A percentile compares a stretch with the other conserved stretches of the same genome.
Evolutionary conservation across 805 yeast species (phyloP).

Genomic region (Candida jianshihensis): DNA sequence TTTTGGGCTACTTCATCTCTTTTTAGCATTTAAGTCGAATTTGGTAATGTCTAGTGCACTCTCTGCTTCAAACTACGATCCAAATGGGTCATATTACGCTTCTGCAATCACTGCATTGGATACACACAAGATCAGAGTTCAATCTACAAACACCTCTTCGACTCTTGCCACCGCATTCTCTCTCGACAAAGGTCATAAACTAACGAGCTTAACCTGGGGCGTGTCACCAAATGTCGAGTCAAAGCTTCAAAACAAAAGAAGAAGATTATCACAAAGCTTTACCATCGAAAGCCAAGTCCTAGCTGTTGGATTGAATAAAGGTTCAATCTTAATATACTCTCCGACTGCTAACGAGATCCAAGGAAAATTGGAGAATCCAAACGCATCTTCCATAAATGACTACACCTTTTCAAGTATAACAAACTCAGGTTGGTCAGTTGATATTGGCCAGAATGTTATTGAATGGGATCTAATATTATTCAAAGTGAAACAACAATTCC

Average conservation of each 20-base stretch:
- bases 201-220: constrained; percentile 51
- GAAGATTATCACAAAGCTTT: constrained; percentile 13
- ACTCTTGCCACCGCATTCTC: constrained; percentile 40
- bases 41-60: not conserved
- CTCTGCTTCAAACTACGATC: constrained; percentile 40
- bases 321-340: constrained; percentile 57
- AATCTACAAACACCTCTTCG: constrained; percentile 39
- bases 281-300: constrained; percentile 39
- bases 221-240: constrained; percentile 13
- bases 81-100: constrained; percentile 55
- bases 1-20: not conserved
- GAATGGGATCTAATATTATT: constrained; percentile 55
- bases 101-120: constrained; percentile 63
- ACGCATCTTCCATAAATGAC: constrained; percentile 41
- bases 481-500: constrained; percentile 34
- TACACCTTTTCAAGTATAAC: constrained; percentile 38
- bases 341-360: constrained; percentile 56
- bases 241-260: constrained; percentile 12
- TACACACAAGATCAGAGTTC: constrained; percentile 61
- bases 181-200: constrained; percentile 43
- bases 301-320: constrained; percentile 60
- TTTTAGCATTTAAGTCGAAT: not conserved
- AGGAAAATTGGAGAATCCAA: constrained; percentile 41
- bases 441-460: constrained; percentile 46
- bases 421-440: constrained; percentile 51